Percentiles rank a stretch among this genome's conserved stretches.
Conservation (phyloP, 768 basidiomycete species). For the Phlebiopsis flavidoalba region DNA sequence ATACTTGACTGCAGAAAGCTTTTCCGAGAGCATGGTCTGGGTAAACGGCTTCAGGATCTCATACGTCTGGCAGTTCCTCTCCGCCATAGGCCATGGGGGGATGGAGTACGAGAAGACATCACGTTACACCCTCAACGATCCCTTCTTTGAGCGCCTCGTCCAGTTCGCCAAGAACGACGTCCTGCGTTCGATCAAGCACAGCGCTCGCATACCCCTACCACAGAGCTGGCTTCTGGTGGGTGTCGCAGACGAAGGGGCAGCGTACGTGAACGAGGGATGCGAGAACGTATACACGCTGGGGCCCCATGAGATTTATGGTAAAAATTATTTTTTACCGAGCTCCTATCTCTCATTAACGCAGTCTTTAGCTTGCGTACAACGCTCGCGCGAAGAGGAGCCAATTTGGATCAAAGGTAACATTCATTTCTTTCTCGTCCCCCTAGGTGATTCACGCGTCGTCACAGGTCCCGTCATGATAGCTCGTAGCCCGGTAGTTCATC, state of each 20-base stretch:
- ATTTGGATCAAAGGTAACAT: conserved; percentile 56
- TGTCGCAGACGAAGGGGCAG: conserved; percentile 77
- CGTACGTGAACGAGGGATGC: conserved; percentile 45
- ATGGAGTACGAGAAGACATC: conserved; percentile 11
- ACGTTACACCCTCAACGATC: conserved; percentile 10
- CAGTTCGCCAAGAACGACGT: conserved; percentile 50
- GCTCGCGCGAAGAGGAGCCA: conserved; percentile 42
- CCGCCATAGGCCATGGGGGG: conserved; percentile 23
- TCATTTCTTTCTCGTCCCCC: conserved; percentile 15
- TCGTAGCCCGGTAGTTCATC: conserved; percentile 70
- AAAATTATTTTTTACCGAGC: conserved; percentile 17
- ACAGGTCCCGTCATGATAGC: conserved; percentile 37
- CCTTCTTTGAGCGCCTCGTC: conserved; percentile 21
- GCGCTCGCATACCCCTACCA: conserved; percentile 68
- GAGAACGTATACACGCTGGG: conserved; percentile 50
- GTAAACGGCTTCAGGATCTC: conserved; percentile 43
- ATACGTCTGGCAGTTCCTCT: conserved; percentile 45
- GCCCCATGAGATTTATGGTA: conserved; percentile 65
- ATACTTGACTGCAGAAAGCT: conserved; percentile 42
- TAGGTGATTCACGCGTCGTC: background rate
- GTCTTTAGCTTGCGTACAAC: conserved; percentile 51
- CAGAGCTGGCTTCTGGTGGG: conserved; percentile 70
- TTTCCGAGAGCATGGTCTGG: conserved; percentile 44
- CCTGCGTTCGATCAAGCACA: conserved; percentile 69
- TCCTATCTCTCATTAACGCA: background rate